Base-by-base conservation (phyloP, 2,329 filamentous ascomycete species). In the Volutella citrinella region DNA sequence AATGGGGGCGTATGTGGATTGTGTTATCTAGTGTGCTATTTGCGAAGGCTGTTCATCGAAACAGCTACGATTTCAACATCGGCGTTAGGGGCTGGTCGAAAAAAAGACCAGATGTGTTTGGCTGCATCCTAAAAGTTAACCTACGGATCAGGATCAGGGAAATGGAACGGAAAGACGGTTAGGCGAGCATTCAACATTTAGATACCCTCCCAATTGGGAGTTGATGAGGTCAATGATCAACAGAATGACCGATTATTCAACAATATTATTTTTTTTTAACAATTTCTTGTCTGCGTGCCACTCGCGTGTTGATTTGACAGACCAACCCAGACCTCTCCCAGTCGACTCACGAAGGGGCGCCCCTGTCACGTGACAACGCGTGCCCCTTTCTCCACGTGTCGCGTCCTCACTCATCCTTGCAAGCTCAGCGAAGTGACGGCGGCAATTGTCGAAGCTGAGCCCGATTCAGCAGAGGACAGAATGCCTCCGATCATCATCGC, bases 41-140 rank as follows among this genome's bases (percentile, higher is more conserved):
- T 57, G 46, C 55, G 52, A 45, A 51, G 45, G 51, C 59, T 66
- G 63, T 53, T 59, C 50, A 48, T 49, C 50, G 27, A 54, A 59
- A 55, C 61, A 60, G 59, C 62, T 64, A 70, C 70, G 70, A 74
- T 72, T 68, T 75, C 71, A 75, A 75, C 71, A 75, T 74, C 71
- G 71, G 70, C 70, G 70, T 74, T 72, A 64, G 51, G 56, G 57
- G 48, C 56, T 55, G 57, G 54, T 53, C 50, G 51, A 55, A 61
- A n/a, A n/a, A n/a, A 60, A 52, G 53, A 57, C 43, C 49, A 47
- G 55, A 52, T 56, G 49, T 57, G 51, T 56, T 58, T 55, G 52
- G 20, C 50, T 55, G 51, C 51, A 60, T 56, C 52, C 52, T 50
- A 59, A 65, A 62, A 60, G 45, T 54, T 55, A 49, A 59, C 50